Evolutionary conservation across 2,329 filamentous ascomycete genomes (phyloP).

Genomic region (Lecanoromycetidae sp.): DNA sequence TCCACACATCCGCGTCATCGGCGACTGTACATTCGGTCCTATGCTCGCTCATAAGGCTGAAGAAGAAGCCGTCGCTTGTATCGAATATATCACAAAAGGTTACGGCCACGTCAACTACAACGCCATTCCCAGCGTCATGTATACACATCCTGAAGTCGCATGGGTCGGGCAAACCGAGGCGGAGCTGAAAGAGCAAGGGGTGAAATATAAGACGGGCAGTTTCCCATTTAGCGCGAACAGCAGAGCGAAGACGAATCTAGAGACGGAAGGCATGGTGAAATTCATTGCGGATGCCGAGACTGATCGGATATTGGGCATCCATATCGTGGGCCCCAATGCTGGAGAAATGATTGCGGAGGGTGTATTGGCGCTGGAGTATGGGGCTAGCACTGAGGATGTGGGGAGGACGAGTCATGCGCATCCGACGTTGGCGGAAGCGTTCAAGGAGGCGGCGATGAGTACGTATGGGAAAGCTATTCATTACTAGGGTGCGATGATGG

Average conservation of each 20-base stretch:
- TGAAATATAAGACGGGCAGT: conserved; percentile 83
- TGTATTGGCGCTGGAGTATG: conserved; percentile 89
- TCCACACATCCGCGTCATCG: conserved; percentile 91
- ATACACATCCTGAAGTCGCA: conserved; percentile 94
- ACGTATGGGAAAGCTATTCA: conserved; percentile 94
- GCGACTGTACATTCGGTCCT: conserved; percentile 91
- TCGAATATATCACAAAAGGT: conserved; percentile 97
- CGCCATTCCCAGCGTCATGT: conserved; percentile 97
- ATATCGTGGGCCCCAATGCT: conserved; percentile 91
- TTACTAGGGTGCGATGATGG: conserved; percentile 46
- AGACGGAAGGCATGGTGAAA: conserved; percentile 93
- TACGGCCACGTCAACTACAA: conserved; percentile 98
- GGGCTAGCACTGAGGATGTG: conserved; percentile 88
- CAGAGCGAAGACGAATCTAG: conserved; percentile 95
- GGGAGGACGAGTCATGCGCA: conserved; percentile 93
- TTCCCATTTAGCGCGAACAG: conserved; percentile 99
- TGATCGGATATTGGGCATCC: conserved; percentile 84
- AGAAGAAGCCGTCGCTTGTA: conserved; percentile 86
- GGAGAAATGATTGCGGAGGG: conserved; percentile 99
- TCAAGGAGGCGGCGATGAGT: conserved; percentile 99
- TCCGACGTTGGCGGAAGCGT: conserved; percentile 89
- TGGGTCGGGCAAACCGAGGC: conserved; percentile 98
- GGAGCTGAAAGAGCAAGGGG: conserved; percentile 77
- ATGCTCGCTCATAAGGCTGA: conserved; percentile 99
- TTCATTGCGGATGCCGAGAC: conserved; percentile 94